Base-by-base conservation (phyloP, 2,329 filamentous ascomycete species). In the Aspergillus ustus region DNA sequence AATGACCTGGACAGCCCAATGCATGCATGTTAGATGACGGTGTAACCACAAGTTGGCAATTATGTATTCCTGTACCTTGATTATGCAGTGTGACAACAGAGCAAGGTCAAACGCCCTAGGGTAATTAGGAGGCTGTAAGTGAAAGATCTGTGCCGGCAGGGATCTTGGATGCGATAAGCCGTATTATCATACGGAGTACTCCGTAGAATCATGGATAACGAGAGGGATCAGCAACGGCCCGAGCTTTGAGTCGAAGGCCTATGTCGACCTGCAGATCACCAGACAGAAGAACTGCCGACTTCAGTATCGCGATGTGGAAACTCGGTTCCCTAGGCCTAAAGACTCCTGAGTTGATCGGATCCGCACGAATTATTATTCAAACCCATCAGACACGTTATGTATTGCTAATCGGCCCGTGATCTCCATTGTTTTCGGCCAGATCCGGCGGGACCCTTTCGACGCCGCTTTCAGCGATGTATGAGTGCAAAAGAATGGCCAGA, bases 31-130 rank as follows among this genome's bases (percentile, higher is more conserved):
- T 31, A 50, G 48, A 31, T 50, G 48, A 50, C 25, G 7, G 48
- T 50, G 48, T 50, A 50, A 50, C 48, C 15, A 17, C 48, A 31
- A 50, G 48, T 50, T 50, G 48, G 48, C 48, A 50, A 29, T 25
- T 25, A 25, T 25, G 25, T 31, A 40, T 15, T 40, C 6, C 34
- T 17, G 9, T 40, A 40, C 34, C 11, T 40, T 40, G 34, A 40
- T 40, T 40, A 40, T 40, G 34, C 34, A 40, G 34, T 40, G 34
- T 15, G 13, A 40, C 34, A 4, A 17, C 15, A 4, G 34, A 40
- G 34, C 34, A 40, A 40, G 34, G 34, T 11, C 34, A 40, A 13
- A 40, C 5, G 13, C 15, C 15, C 34, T 40, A 4, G 15, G 9
- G 13, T 13, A 40, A 9, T 40, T 15, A 4, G 34, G 11, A 40